phyloP scores from a whole-genome alignment of 306 rosid species.

The Fragaria vesca region DNA sequence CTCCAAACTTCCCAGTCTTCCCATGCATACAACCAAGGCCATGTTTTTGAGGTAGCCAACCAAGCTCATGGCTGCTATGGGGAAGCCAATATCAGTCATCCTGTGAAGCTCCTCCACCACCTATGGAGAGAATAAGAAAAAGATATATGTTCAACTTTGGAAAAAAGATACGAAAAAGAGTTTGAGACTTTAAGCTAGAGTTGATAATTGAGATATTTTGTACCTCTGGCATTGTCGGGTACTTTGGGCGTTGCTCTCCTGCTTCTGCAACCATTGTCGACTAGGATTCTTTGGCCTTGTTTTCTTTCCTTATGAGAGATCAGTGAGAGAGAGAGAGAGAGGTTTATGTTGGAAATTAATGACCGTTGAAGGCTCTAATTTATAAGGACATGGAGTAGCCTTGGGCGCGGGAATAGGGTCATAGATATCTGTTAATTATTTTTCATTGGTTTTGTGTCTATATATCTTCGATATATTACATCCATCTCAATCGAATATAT shows the following conservation, averaged over 20 bases:
- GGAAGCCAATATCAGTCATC: slow-evolving; percentile 64
- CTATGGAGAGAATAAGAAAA: slow-evolving; percentile 22
- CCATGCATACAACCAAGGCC: slow-evolving; percentile 72
- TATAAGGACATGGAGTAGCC: slow-evolving; percentile 21
- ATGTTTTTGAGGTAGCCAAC: slow-evolving; percentile 71
- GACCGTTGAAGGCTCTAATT: slow-evolving; percentile 23
- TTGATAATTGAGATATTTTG: slow-evolving; percentile 25
- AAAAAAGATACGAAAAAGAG: background rate
- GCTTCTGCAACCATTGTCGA: slow-evolving; percentile 30
- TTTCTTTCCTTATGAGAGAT: slow-evolving; percentile 10
- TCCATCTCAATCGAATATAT: too few species aligned
- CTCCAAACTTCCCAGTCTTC: slow-evolving; percentile 70
- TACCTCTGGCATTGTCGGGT: slow-evolving; percentile 57
- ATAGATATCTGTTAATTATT: background rate
- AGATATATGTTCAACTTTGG: background rate
- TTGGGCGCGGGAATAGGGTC: background rate
- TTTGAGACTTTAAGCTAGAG: background rate
- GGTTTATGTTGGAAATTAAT: slow-evolving; percentile 18
- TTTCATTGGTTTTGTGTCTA: too few species aligned
- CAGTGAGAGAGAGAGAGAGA: slow-evolving; percentile 16
- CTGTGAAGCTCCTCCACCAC: slow-evolving; percentile 67
- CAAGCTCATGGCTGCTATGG: slow-evolving; percentile 65
- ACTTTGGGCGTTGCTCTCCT: slow-evolving; percentile 39
- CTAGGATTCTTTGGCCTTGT: slow-evolving; percentile 16
- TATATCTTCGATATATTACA: too few species aligned